phyloP scores from a whole-genome alignment of 495 filamentous ascomycete species.

The Immersiella caudata region DNA sequence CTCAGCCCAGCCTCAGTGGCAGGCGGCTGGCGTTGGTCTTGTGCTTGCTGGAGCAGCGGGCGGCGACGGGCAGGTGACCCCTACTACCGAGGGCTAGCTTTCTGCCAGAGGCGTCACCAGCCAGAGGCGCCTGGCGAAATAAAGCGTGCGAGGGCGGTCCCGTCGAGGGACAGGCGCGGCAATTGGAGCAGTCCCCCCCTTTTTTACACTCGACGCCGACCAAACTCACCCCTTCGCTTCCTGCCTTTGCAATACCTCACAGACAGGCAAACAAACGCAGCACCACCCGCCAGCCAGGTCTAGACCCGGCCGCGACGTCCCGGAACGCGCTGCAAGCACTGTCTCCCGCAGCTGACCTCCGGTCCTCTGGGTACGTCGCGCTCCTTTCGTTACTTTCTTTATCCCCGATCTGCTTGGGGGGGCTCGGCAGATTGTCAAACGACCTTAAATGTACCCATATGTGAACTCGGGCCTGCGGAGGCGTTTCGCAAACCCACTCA shows the following conservation, averaged over 20 bases:
- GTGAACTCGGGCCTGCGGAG: slow-evolving; percentile 50
- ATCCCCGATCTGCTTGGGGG: slow-evolving; percentile 12
- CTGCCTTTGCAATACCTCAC: not conserved
- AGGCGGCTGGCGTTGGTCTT: slow-evolving; percentile 18
- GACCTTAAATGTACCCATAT: slow-evolving; percentile 33
- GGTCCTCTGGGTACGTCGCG: slow-evolving; percentile 28
- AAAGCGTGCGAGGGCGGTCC: not conserved
- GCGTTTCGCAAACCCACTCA: slow-evolving; percentile 37
- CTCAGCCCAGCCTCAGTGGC: slow-evolving; percentile 9
- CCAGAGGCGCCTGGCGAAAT: not conserved
- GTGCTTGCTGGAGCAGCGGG: slow-evolving; percentile 11
- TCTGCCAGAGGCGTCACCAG: slow-evolving; percentile 6
- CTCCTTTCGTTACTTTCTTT: slow-evolving; percentile 21
- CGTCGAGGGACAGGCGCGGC: not conserved
- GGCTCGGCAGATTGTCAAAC: slow-evolving; percentile 44
- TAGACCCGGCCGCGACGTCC: slow-evolving; percentile 2
- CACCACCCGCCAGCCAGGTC: slow-evolving; percentile 1
- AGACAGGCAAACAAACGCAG: not conserved
- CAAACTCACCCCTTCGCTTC: not conserved
- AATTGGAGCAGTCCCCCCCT: not conserved
- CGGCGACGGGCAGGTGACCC: slow-evolving; percentile 20
- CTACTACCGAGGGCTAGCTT: slow-evolving; percentile 1
- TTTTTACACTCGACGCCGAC: slow-evolving; percentile 10
- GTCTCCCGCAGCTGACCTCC: slow-evolving; percentile 7
- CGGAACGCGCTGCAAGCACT: slow-evolving; percentile 4